Evolutionary conservation across 306 rosid genomes (phyloP).

Genomic region (Elaeagnus macrophylla): DNA sequence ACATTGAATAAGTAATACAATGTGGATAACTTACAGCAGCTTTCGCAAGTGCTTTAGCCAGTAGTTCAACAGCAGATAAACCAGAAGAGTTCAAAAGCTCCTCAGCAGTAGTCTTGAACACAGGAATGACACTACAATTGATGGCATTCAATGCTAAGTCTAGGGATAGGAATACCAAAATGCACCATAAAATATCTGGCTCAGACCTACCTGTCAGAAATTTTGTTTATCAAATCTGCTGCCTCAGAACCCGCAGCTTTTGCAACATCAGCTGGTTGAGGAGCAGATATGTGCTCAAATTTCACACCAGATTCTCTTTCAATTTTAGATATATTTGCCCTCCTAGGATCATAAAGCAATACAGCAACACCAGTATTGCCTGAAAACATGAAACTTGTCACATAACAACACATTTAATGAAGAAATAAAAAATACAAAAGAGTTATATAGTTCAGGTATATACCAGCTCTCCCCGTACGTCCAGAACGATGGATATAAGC

Average conservation of each 20-base stretch:
- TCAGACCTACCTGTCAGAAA: constrained; percentile 58
- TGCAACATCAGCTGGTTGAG: constrained; percentile 80
- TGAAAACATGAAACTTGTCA: constrained; percentile 13
- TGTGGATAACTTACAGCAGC: constrained; percentile 57
- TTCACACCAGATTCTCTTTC: constrained; percentile 89
- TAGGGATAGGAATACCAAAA: background rate
- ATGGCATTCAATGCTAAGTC: constrained; percentile 8
- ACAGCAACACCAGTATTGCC: constrained; percentile 92
- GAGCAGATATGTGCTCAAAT: constrained; percentile 78
- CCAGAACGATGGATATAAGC: constrained; percentile 96
- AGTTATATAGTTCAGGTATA: background rate
- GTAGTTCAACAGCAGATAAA: constrained; percentile 68
- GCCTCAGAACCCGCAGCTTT: constrained; percentile 65
- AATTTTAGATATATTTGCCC: constrained; percentile 51
- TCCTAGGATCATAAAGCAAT: constrained; percentile 80
- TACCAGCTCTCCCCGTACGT: constrained; percentile 96
- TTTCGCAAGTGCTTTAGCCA: constrained; percentile 90
- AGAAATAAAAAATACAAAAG: background rate
- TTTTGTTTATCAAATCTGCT: constrained; percentile 45
- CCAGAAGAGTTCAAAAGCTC: constrained; percentile 58
- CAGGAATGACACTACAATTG: constrained; percentile 62
- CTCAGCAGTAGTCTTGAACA: constrained; percentile 78
- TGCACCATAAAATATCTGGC: constrained; percentile 1
- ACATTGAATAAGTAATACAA: background rate
- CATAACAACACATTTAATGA: background rate